Base-by-base conservation (phyloP, 2,329 filamentous ascomycete species). In the Fusarium poae region DNA sequence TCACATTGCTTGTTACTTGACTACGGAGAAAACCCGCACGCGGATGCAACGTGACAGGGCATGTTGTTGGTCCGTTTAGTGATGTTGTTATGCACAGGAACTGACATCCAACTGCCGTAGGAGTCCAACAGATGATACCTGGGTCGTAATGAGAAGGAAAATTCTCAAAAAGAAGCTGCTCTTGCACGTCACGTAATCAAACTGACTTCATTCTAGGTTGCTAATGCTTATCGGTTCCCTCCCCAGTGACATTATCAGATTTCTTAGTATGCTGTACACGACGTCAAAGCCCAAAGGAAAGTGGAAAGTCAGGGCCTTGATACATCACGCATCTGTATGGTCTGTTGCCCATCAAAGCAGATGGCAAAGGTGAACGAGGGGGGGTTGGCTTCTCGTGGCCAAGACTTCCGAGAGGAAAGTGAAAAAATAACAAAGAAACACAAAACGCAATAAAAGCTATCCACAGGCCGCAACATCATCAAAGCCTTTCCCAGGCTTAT, bases 381-480 rank as follows among this genome's bases (percentile, higher is more conserved):
- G 27, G 30, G 44, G 50, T 62, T 73, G 69, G 66, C 67, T 70
- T 72, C 72, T 70, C 62, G 40, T 71, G 70, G 71, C 66, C 70
- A 70, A 62, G 66, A 70, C 65, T 75, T 74, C 58, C 61, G 30
- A 21, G 20, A 54, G 46, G 42, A 65, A 40, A 37, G 44, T 60
- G 29, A 43, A 64, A 63, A 72, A 52, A 54, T 30, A 46, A 48
- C 50, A 67, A 71, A 35, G 58, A 68, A 48, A 58, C 25, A 54
- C 63, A 51, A 56, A 68, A 57, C 46, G 49, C 54, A 57, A 65
- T 50, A 65, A 72, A 72, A 73, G 67, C 70, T 72, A 71, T 74
- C 62, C 63, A 69, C 70, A 74, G 67, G 67, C 67, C 74, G 73
- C 75, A 60, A 75, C 71, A 54, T 72, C 72, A 70, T 73, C 71